Conservation (phyloP, 441 rosid genomes). For the Gossypium lobatum region DNA sequence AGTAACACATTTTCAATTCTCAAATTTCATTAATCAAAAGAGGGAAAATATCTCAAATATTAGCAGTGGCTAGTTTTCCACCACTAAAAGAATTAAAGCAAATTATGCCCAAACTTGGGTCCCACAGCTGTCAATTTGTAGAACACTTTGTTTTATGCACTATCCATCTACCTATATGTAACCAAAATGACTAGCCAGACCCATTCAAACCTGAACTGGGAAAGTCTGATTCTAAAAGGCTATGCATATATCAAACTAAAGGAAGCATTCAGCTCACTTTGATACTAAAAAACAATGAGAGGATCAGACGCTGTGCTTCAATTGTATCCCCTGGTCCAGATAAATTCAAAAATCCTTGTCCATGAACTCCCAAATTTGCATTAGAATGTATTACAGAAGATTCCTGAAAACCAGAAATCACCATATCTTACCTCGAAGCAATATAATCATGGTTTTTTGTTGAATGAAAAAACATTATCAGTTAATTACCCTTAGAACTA, state of each 20-base stretch:
- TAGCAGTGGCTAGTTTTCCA: not conserved
- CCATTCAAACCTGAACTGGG: not conserved
- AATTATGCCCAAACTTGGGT: not conserved
- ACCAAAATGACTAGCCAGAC: not conserved
- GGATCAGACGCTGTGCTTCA: conserved; percentile 75
- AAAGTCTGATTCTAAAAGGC: not conserved
- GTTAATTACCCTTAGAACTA: conserved; percentile 73
- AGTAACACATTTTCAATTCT: conserved; percentile 1
- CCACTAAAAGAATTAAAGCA: not conserved
- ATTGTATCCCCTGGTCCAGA: conserved; percentile 78
- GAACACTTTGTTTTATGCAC: not conserved
- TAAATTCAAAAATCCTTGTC: conserved; percentile 76
- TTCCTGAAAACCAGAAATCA: conserved; percentile 37
- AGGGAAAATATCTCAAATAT: not conserved
- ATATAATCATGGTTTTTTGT: conserved; percentile 11
- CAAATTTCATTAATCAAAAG: not conserved
- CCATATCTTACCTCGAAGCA: conserved; percentile 1
- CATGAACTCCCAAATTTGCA: conserved; percentile 90
- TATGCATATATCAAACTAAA: conserved; percentile 4
- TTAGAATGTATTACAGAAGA: conserved; percentile 86
- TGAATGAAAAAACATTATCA: not conserved
- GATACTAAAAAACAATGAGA: conserved; percentile 70
- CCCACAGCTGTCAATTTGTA: not conserved
- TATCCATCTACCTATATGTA: not conserved
- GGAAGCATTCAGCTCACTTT: conserved; percentile 45